phyloP scores from a whole-genome alignment of 306 rosid genomes.

The Begonia fuchsioides region DNA sequence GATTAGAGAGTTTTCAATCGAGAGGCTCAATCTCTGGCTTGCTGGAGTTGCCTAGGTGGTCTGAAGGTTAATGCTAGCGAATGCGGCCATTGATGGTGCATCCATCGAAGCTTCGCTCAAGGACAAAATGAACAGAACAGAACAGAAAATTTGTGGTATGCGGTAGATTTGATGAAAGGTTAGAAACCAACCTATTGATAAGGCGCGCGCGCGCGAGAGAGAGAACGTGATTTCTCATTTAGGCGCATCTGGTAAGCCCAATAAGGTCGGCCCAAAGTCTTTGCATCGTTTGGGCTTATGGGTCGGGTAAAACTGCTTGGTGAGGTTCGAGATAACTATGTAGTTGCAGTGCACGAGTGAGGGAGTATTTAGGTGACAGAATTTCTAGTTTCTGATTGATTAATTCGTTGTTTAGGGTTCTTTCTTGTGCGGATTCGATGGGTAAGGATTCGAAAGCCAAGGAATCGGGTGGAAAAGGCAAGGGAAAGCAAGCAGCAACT shows the following conservation, averaged over 20 bases:
- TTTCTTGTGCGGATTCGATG: slow-evolving; percentile 15
- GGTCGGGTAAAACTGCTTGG: too few species aligned
- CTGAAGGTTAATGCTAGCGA: neutral
- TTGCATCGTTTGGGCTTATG: too few species aligned
- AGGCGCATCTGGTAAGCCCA: too few species aligned
- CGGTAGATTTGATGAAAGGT: neutral
- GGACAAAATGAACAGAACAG: too few species aligned
- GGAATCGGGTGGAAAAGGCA: slow-evolving; percentile 81
- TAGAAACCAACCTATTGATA: neutral
- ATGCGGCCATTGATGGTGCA: neutral
- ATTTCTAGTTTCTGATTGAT: too few species aligned
- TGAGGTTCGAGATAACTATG: too few species aligned
- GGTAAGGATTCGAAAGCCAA: slow-evolving; percentile 71
- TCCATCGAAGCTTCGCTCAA: neutral
- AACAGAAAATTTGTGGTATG: neutral
- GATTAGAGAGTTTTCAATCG: slow-evolving; percentile 13
- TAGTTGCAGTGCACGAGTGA: too few species aligned
- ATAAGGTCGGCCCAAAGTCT: too few species aligned
- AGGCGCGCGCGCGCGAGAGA: too few species aligned
- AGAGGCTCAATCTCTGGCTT: slow-evolving; percentile 14
- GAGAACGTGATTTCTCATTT: too few species aligned
- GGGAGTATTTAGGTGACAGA: too few species aligned
- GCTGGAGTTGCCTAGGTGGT: neutral
- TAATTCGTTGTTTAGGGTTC: too few species aligned
- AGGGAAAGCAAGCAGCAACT: slow-evolving; percentile 64